Base-by-base conservation (phyloP, 139 green algal species). In the Nannochloris sp. region DNA sequence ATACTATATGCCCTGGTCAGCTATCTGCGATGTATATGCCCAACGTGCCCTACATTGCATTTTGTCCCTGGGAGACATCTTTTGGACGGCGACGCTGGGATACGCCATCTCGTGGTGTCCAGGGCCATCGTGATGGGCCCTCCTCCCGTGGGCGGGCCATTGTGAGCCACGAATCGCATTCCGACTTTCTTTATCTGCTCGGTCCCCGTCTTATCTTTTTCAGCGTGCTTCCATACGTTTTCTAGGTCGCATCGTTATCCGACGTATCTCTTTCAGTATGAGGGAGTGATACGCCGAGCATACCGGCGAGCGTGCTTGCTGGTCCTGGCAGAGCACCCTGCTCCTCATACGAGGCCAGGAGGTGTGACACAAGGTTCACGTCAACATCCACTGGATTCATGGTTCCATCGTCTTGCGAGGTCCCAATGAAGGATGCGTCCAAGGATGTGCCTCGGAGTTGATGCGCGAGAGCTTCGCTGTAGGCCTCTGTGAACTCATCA, bases 261-360 rank as follows among this genome's bases (percentile, higher is more conserved):
- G n/a, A 30, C 12, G 20, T 12, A 0, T 45, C 16, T 13, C 13
- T 33, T 33, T 33, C 2, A 6, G 3, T 28, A 58, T 29, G 29
- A 25, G 85, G 84, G 61, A 92, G 71, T 17, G 64, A 26, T 13
- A 92, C 17, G 12, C 86, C 85, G 55, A 92, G 71, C 65, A 85
- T 37, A 3, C 81, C 83, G 16, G 84, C 75, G 25, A 92, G 53
- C 60, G 82, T 92, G 62, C 84, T 79, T 2, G 84, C 85, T 20
- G 85, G 85, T 4, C 85, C 85, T 6, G 85, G 74, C 66, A 94
- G 62, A 28, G 86, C 85, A 14, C 79, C 65, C 70, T 93, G 85
- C 11, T 68, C 63, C 5, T 71, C 59, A 23, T 87, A 94, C 0
- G 81, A 90, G 9, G 78, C 72, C 46, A 92, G 56, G 65, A 92